Conservation (phyloP, 768 basidiomycete species). For the Russula griseocarnosa region DNA sequence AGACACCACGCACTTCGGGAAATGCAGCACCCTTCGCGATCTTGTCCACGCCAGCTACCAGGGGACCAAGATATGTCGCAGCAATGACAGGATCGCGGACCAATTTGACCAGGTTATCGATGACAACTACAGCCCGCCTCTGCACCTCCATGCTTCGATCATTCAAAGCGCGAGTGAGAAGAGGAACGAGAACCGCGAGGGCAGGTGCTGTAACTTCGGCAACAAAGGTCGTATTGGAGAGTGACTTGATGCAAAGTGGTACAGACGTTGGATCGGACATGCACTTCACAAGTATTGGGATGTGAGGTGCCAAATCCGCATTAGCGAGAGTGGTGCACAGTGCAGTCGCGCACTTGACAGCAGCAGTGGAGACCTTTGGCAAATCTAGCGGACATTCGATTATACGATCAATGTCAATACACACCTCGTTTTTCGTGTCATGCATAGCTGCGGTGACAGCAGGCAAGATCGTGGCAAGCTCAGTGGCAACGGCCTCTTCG, state of each 20-base stretch:
- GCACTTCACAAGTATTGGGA: constrained; percentile 84
- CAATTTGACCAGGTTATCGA: constrained; percentile 96
- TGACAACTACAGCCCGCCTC: constrained; percentile 88
- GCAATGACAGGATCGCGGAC: constrained; percentile 89
- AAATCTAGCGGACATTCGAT: constrained; percentile 17
- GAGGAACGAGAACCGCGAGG: constrained; percentile 89
- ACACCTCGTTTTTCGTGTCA: constrained; percentile 91
- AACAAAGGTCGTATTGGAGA: constrained; percentile 94
- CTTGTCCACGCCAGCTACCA: constrained; percentile 87
- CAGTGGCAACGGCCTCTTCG: constrained; percentile 72
- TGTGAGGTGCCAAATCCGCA: constrained; percentile 86
- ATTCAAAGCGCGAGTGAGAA: constrained; percentile 85
- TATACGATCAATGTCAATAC: constrained; percentile 28
- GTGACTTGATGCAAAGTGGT: constrained; percentile 87
- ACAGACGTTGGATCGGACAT: constrained; percentile 90
- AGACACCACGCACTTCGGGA: constrained; percentile 64
- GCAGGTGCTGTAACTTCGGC: constrained; percentile 97
- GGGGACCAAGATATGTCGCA: constrained; percentile 78
- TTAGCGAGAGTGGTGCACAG: constrained; percentile 91
- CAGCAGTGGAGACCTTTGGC: constrained; percentile 78
- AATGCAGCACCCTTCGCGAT: constrained; percentile 90
- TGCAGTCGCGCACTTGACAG: constrained; percentile 83
- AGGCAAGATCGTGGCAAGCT: constrained; percentile 77
- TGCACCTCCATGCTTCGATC: constrained; percentile 97
- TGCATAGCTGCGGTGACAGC: constrained; percentile 90